Base-by-base conservation (phyloP, 106 monocot species). In the Alisma plantagoaquatica region DNA sequence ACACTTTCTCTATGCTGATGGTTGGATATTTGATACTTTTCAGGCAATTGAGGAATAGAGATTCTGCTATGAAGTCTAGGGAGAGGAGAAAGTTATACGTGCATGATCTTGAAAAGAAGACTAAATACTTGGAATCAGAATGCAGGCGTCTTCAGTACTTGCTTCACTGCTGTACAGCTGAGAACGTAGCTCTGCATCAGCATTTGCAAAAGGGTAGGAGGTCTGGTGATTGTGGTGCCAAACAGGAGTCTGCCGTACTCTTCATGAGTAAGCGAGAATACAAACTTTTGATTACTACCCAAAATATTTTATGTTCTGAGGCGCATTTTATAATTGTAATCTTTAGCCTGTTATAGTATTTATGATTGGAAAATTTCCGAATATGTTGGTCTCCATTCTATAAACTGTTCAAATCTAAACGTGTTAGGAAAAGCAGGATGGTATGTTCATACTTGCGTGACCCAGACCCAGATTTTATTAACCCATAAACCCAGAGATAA, bases 171-270 rank as follows among this genome's bases (percentile, higher is more conserved):
- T 81, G 45, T 46, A 27, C 68, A 53, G 67, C 76, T 6, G 96
- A 96, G 57, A 96, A 96, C 53, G 16, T 79, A 56, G 76, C 76
- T 1, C 81, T 96, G 23, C 78, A 54, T 38, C 81, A 85, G 41
- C 52, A 44, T 49, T 52, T 96, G 68, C 68, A 60, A 49, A 83
- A 59, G 61, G 71, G 58, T 28, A 71, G 57, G 73, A 46, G 45
- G 4, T 31, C 38, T 33, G 56, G 67, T 96, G 84, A 65, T 70
- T 48, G 53, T 23, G 52, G 31, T 38, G 80, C 87, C 63, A 78
- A 61, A 77, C 94, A 84, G 94, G 96, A 96, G 96, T 96, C 96
- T 84, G 96, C 96, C 53, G 96, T 85, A 64, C 96, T 96, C 96
- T 70, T 83, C 23, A 41, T 70, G 92, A 84, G 91, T 91, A 78